Conservation (phyloP, 495 filamentous ascomycete genomes). For the Symbiotaphrina buchneri region DNA sequence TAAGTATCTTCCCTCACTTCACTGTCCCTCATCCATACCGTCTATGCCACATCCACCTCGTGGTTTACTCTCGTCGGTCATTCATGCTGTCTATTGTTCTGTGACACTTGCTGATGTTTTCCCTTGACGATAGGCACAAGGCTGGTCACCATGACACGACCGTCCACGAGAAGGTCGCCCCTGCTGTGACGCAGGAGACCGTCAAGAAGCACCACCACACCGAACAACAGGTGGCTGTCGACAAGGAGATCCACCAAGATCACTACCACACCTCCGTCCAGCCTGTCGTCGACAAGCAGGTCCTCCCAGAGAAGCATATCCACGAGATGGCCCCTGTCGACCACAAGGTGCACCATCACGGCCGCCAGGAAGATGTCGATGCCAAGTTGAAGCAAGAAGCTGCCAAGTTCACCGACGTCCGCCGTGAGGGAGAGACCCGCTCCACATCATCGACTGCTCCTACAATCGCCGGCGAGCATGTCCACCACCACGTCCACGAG, state of each 20-base stretch:
- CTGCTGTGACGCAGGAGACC: constrained; percentile 32
- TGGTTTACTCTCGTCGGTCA: background rate
- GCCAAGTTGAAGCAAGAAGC: constrained; percentile 22
- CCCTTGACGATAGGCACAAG: constrained; percentile 14
- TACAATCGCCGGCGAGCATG: constrained; percentile 31
- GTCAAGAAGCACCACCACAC: constrained; percentile 28
- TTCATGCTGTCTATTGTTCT: background rate
- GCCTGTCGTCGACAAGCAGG: constrained; percentile 13
- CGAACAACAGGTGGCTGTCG: constrained; percentile 28
- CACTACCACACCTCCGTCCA: constrained; percentile 21
- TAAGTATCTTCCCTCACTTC: constrained; percentile 8
- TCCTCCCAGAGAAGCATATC: constrained; percentile 14
- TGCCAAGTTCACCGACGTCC: constrained; percentile 24
- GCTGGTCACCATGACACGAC: constrained; percentile 36
- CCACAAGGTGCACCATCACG: constrained; percentile 28
- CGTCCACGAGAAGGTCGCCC: constrained; percentile 34
- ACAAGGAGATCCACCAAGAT: constrained; percentile 30
- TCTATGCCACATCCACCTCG: constrained; percentile 1
- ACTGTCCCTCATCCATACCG: too few relatives aligned
- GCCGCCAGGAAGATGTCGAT: constrained; percentile 20
- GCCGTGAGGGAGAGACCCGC: constrained; percentile 19
- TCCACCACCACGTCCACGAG: constrained; percentile 37
- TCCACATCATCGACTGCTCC: constrained; percentile 21
- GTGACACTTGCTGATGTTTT: background rate
- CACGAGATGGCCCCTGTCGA: constrained; percentile 25